Percentiles rank a stretch among this genome's conserved stretches.
These are phyloP conservation scores for Saprolegnia parasitica DNA, from an alignment of 352 stramenopile species.

Conservation along the genomic window DNA sequence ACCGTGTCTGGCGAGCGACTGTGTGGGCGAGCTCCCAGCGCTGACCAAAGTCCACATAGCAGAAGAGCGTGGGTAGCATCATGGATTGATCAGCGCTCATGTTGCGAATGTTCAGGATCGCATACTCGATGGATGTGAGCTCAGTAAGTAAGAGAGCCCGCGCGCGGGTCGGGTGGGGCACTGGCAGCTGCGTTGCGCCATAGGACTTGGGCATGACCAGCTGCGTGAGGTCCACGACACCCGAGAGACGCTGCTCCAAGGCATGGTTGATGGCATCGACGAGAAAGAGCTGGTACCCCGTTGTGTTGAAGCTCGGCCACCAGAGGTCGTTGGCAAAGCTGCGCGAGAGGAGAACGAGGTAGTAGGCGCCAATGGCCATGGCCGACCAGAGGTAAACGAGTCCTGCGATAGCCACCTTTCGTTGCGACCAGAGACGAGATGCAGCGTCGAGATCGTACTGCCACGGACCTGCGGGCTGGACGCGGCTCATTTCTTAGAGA, in stretches of 20 bases:
- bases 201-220: neutral
- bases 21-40: slow-evolving; percentile 25
- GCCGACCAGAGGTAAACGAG: neutral
- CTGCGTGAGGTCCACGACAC: neutral
- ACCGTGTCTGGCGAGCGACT: slow-evolving; percentile 6
- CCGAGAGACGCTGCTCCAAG: neutral
- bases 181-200: neutral
- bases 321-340: neutral
- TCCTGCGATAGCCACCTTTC: neutral
- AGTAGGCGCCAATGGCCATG: neutral
- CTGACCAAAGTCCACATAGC: slow-evolving; percentile 22
- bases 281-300: neutral
- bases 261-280: neutral
- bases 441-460: no score
- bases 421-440: no score
- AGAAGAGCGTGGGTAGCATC: neutral
- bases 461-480: no score
- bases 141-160: neutral
- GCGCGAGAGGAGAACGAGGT: neutral
- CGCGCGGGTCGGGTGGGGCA: neutral
- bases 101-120: neutral
- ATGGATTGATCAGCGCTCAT: neutral
- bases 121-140: neutral
- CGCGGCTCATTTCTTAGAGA: no score
- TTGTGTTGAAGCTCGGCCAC: neutral